These are phyloP conservation scores for Macaranga tanarius DNA, from an alignment of 441 rosid genomes.

Conservation along the genomic window DNA sequence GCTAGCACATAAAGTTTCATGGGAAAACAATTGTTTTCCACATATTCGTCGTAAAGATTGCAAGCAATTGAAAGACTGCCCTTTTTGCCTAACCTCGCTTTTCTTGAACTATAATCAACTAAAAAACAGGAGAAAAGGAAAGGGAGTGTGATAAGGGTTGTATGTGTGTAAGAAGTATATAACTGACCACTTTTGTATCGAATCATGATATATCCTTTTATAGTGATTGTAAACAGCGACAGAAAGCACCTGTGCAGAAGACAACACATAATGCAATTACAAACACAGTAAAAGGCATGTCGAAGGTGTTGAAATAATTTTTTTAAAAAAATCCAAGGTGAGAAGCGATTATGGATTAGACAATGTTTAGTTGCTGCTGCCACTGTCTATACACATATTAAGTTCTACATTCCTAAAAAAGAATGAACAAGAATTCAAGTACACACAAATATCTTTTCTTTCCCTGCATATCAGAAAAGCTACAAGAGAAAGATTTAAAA, in stretches of 20 bases:
- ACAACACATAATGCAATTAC: constrained; percentile 6
- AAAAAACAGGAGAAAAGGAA: background rate
- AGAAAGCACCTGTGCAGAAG: constrained; percentile 70
- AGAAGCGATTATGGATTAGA: background rate
- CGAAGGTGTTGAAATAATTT: background rate
- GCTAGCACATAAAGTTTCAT: background rate
- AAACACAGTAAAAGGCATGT: background rate
- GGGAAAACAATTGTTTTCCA: background rate
- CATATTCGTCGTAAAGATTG: background rate
- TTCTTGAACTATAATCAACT: background rate
- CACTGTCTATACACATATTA: background rate
- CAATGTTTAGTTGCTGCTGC: no score
- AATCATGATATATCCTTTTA: constrained; percentile 74
- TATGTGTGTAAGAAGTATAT: background rate
- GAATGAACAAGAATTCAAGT: background rate
- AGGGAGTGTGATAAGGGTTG: constrained; percentile 2
- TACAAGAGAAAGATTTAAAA: background rate
- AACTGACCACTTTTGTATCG: constrained; percentile 64
- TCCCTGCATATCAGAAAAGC: background rate
- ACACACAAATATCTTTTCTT: background rate
- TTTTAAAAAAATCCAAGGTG: background rate
- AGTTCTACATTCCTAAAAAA: background rate
- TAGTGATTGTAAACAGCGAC: constrained; percentile 98
- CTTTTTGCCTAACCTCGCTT: background rate
- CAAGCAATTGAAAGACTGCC: background rate